Evolutionary conservation across 2,329 filamentous ascomycete species (phyloP).

Genomic region (Claviceps sp.): DNA sequence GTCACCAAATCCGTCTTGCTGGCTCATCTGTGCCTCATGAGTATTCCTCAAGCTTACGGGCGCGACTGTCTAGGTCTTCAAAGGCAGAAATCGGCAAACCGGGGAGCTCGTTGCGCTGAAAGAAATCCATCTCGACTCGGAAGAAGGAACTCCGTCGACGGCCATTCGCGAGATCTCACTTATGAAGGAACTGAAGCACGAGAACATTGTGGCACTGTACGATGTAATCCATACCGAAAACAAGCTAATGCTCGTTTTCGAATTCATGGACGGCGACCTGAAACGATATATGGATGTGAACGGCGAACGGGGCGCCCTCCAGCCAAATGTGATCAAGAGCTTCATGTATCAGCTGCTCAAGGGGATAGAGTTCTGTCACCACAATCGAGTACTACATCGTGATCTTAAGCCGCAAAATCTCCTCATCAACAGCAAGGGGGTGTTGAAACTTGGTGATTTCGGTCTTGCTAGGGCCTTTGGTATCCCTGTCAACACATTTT

Average conservation of each 20-base stretch:
- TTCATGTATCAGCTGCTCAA: slow-evolving; percentile 98
- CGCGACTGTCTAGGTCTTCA: slow-evolving; percentile 61
- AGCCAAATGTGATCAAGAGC: slow-evolving; percentile 85
- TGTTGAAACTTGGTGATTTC: slow-evolving; percentile 89
- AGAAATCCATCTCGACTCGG: slow-evolving; percentile 96
- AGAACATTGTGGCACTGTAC: slow-evolving; percentile 93
- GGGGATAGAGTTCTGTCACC: slow-evolving; percentile 95
- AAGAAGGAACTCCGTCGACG: slow-evolving; percentile 93
- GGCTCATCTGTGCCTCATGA: background rate
- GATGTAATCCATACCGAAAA: slow-evolving; percentile 99
- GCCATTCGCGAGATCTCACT: slow-evolving; percentile 97
- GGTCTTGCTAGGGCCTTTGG: slow-evolving; percentile 89
- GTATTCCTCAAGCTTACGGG: slow-evolving; percentile 6
- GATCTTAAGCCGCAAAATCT: slow-evolving; percentile 95
- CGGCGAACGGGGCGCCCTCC: slow-evolving; percentile 78
- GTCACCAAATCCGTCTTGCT: background rate
- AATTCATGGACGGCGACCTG: slow-evolving; percentile 96
- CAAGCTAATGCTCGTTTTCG: slow-evolving; percentile 98
- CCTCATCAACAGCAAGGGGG: slow-evolving; percentile 81
- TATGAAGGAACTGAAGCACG: slow-evolving; percentile 99
- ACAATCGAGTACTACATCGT: slow-evolving; percentile 89
- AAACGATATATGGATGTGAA: slow-evolving; percentile 98
- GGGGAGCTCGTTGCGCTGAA: slow-evolving; percentile 94
- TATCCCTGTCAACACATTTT: slow-evolving; percentile 96
- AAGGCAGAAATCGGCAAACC: slow-evolving; percentile 92